These are phyloP conservation scores for Beta vulgaris DNA, from an alignment of 148 eudicot genomes.

Conservation along the genomic window DNA sequence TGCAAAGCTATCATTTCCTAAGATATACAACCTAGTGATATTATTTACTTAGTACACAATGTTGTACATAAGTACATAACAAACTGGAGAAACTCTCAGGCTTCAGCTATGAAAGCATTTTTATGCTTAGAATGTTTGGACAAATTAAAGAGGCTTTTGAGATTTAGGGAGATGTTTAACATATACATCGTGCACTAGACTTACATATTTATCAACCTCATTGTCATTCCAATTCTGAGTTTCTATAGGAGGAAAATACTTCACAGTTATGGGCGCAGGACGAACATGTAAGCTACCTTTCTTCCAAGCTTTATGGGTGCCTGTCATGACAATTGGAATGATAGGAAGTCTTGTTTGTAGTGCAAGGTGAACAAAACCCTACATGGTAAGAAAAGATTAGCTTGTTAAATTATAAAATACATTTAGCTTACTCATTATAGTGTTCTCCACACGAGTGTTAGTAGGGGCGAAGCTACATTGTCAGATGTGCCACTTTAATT, in stretches of 20 bases:
- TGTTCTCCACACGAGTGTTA: too few species aligned
- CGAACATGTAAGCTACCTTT: constrained; percentile 38
- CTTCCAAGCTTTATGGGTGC: too few species aligned
- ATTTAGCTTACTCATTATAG: too few species aligned
- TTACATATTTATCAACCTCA: constrained; percentile 32
- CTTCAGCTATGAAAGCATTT: not conserved
- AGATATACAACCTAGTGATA: too few species aligned
- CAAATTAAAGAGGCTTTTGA: constrained; percentile 34
- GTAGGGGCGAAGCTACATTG: too few species aligned
- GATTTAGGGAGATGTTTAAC: constrained; percentile 38
- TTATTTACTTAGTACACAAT: too few species aligned
- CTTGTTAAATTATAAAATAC: too few species aligned
- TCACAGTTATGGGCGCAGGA: constrained; percentile 35
- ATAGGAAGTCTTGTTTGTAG: constrained; percentile 35
- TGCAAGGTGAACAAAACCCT: constrained; percentile 49
- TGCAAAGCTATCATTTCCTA: too few species aligned
- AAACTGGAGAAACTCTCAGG: too few species aligned
- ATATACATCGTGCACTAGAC: constrained; percentile 31
- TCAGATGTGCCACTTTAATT: too few species aligned
- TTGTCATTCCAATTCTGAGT: constrained; percentile 36
- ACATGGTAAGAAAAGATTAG: not conserved
- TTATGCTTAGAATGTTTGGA: not conserved
- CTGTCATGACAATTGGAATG: constrained; percentile 38
- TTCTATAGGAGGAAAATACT: constrained; percentile 37
- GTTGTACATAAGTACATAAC: too few species aligned